Conservation (phyloP, 1,284 basidiomycete species). For the Stereum hirsutum region DNA sequence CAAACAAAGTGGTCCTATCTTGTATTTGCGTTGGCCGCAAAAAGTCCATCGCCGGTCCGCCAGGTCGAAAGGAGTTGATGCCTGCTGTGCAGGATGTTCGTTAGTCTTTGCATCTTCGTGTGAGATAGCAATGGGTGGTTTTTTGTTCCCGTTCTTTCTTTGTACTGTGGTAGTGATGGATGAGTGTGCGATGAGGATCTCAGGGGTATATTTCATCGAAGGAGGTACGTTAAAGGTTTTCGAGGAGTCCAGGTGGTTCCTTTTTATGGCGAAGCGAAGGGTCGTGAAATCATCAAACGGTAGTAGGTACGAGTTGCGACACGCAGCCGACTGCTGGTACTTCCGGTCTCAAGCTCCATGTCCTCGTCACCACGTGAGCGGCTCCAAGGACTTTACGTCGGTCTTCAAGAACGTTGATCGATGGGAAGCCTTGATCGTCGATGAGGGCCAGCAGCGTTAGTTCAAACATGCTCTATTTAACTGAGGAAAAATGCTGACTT, state of each 20-base stretch:
- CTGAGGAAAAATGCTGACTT: slow-evolving; percentile 3
- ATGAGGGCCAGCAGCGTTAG: slow-evolving; percentile 88
- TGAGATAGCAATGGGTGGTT: too few relatives aligned
- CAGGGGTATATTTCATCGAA: too few relatives aligned
- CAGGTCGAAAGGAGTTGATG: too few relatives aligned
- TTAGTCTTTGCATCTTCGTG: too few relatives aligned
- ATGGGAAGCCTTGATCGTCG: slow-evolving; percentile 90
- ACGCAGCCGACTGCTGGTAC: slow-evolving; percentile 31
- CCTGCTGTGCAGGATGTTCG: too few relatives aligned
- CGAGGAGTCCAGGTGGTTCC: slow-evolving; percentile 81
- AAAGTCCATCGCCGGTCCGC: too few relatives aligned
- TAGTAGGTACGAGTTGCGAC: slow-evolving; percentile 81
- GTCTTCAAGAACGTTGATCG: slow-evolving; percentile 77
- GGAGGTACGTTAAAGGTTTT: too few relatives aligned
- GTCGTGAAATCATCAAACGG: slow-evolving; percentile 75
- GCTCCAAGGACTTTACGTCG: slow-evolving; percentile 52
- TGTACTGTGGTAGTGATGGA: too few relatives aligned
- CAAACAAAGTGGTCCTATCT: too few relatives aligned
- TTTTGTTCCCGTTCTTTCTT: too few relatives aligned
- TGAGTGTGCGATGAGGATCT: too few relatives aligned
- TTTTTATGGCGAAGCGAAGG: slow-evolving; percentile 71
- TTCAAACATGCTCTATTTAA: slow-evolving; percentile 9
- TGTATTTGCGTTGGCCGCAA: too few relatives aligned
- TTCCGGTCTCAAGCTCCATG: slow-evolving; percentile 66
- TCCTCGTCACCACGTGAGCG: slow-evolving; percentile 80